Percentiles rank a stretch among this genome's conserved stretches.
Evolutionary conservation across 306 rosid species (phyloP).

Genomic region (Glycine latifolia): DNA sequence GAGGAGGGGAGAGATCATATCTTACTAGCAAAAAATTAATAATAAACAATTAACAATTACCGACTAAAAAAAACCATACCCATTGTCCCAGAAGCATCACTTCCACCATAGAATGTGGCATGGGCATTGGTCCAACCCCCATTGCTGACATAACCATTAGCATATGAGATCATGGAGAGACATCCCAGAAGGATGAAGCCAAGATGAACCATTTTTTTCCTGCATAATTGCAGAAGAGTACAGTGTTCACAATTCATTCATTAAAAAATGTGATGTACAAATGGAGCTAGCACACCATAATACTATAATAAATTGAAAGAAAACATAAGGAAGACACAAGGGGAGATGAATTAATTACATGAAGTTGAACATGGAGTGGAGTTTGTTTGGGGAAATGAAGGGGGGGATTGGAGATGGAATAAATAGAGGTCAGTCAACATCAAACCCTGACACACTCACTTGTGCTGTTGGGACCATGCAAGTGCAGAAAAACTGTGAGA

Average conservation of each 20-base stretch:
- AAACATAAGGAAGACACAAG: slow-evolving; percentile 1
- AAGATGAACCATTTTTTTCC: slow-evolving; percentile 57
- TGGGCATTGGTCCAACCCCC: slow-evolving; percentile 81
- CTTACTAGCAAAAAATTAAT: no score
- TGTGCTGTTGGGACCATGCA: slow-evolving; percentile 67
- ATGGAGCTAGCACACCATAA: background rate
- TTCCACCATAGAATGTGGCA: slow-evolving; percentile 89
- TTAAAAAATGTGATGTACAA: slow-evolving; percentile 36
- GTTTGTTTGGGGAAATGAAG: slow-evolving; percentile 54
- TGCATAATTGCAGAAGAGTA: slow-evolving; percentile 46
- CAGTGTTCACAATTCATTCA: slow-evolving; percentile 23
- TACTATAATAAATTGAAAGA: background rate
- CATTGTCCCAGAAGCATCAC: slow-evolving; percentile 92
- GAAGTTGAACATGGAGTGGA: slow-evolving; percentile 42
- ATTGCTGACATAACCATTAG: slow-evolving; percentile 52
- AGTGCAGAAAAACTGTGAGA: slow-evolving; percentile 39
- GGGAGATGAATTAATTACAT: slow-evolving; percentile 45
- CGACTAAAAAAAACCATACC: slow-evolving; percentile 51
- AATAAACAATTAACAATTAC: no score
- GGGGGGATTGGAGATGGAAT: slow-evolving; percentile 55
- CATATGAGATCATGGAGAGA: slow-evolving; percentile 53
- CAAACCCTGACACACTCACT: slow-evolving; percentile 50
- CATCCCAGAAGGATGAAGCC: slow-evolving; percentile 57
- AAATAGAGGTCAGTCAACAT: slow-evolving; percentile 73
- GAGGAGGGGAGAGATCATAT: no score